Conservation (phyloP, 768 basidiomycete genomes). For the Phylloporus sp. region DNA sequence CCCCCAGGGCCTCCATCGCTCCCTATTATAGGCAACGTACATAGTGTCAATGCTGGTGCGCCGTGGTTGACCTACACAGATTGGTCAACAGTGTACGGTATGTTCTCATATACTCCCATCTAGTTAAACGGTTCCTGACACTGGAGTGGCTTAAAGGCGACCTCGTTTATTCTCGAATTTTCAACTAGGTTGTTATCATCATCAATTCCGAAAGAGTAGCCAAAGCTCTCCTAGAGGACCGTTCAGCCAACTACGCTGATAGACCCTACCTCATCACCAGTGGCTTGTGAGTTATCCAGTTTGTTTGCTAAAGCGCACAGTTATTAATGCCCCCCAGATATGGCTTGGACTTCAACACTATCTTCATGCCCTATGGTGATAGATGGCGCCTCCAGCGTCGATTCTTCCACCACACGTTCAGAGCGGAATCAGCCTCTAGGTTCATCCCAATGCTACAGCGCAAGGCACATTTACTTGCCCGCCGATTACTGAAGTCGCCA, state of each 20-base stretch:
- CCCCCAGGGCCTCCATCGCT: neutral
- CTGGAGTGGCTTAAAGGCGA: slow-evolving; percentile 2
- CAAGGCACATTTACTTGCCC: slow-evolving; percentile 7
- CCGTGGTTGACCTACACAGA: slow-evolving; percentile 15
- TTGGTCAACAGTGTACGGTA: slow-evolving; percentile 12
- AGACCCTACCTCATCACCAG: slow-evolving; percentile 14
- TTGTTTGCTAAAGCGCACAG: neutral
- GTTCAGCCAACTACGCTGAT: slow-evolving; percentile 19
- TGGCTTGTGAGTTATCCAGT: slow-evolving; percentile 6
- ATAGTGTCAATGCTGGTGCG: slow-evolving; percentile 1
- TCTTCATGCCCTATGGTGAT: slow-evolving; percentile 14
- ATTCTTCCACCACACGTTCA: slow-evolving; percentile 21
- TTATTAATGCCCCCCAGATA: slow-evolving; percentile 3
- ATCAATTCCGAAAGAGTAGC: slow-evolving; percentile 13
- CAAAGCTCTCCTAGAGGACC: slow-evolving; percentile 14
- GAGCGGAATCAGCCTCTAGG: slow-evolving; percentile 4
- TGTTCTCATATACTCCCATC: neutral
- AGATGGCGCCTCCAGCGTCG: slow-evolving; percentile 17
- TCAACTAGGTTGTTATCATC: slow-evolving; percentile 9
- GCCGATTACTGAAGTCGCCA: slow-evolving; percentile 7
- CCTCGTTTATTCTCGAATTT: slow-evolving; percentile 12
- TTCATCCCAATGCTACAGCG: slow-evolving; percentile 16
- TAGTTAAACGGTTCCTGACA: neutral
- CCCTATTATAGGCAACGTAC: slow-evolving; percentile 17
- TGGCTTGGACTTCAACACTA: slow-evolving; percentile 14